Evolutionary conservation across 139 green algal species (phyloP).

Genomic region (Tetradesmus lagerheimii): DNA sequence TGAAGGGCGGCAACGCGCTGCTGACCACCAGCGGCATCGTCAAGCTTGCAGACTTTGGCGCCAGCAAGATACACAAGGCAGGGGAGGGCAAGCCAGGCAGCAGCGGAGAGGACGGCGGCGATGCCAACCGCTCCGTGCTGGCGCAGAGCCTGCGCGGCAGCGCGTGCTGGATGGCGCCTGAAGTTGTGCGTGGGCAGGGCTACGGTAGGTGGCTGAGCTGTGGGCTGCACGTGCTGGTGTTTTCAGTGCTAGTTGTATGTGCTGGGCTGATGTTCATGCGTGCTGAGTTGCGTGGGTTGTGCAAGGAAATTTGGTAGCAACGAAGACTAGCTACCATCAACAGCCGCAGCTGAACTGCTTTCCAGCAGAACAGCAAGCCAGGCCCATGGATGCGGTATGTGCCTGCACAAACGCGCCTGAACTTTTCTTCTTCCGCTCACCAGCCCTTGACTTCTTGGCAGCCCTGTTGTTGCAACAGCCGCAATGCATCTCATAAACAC

Average conservation of each 20-base stretch:
- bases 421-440: too few relatives aligned
- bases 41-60: conserved; percentile 98
- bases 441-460: too few relatives aligned
- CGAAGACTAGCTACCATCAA: too few relatives aligned
- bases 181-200: conserved; percentile 86
- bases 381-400: too few relatives aligned
- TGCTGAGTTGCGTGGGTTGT: not conserved
- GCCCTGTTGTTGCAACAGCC: too few relatives aligned
- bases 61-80: conserved; percentile 49
- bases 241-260: too few relatives aligned
- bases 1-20: conserved; percentile 97
- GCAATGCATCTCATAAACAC: too few relatives aligned
- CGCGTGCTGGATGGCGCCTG: conserved; percentile 98
- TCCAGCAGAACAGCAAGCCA: too few relatives aligned
- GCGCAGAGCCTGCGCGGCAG: conserved; percentile 89
- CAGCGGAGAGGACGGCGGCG: not conserved
- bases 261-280: too few relatives aligned
- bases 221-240: too few relatives aligned
- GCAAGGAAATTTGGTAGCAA: not conserved
- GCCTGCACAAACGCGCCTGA: too few relatives aligned
- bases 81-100: not conserved
- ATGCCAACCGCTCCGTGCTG: conserved; percentile 35
- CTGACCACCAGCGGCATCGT: conserved; percentile 90
- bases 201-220: conserved; percentile 59
- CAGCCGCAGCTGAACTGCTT: too few relatives aligned